Evolutionary conservation across 495 filamentous ascomycete species (phyloP).

Genomic region (Pyronema domesticum): DNA sequence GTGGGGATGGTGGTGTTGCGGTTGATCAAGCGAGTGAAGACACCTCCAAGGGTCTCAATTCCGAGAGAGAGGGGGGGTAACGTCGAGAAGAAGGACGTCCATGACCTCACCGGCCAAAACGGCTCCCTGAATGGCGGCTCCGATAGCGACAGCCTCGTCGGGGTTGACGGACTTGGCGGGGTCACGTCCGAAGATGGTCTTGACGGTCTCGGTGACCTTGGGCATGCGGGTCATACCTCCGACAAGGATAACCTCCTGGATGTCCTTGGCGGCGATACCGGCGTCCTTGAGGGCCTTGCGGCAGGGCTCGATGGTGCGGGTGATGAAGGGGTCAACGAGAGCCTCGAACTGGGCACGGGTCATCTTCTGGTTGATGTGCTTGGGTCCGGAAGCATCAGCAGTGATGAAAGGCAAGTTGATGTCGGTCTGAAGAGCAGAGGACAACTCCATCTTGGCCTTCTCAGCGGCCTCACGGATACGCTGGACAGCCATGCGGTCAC

Average conservation of each 20-base stretch:
- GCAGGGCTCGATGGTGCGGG: conserved; percentile 72
- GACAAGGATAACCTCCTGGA: conserved; percentile 96
- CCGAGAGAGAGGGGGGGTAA: conserved; percentile 95
- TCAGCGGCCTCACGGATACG: conserved; percentile 97
- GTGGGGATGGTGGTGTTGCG: conserved; percentile 99
- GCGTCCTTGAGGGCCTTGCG: conserved; percentile 97
- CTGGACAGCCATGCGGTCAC: conserved; percentile 97
- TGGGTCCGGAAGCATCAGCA: conserved; percentile 80
- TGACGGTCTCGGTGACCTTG: conserved; percentile 94
- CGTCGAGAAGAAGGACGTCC: conserved; percentile 88
- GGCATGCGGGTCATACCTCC: conserved; percentile 99
- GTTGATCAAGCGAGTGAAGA: conserved; percentile 98
- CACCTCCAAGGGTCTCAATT: conserved; percentile 98
- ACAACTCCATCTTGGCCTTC: conserved; percentile 99
- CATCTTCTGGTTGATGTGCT: conserved; percentile 95
- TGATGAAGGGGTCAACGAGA: conserved; percentile 83
- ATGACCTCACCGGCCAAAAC: conserved; percentile 94
- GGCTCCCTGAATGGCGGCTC: conserved; percentile 94
- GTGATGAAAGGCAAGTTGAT: conserved; percentile 99
- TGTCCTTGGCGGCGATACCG: conserved; percentile 79
- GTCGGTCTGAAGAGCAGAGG: conserved; percentile 88
- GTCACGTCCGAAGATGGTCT: conserved; percentile 93
- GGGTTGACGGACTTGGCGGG: conserved; percentile 98
- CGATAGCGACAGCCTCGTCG: conserved; percentile 96
- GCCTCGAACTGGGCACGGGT: conserved; percentile 81